Conservation (phyloP, 2,329 filamentous ascomycete species). For the Aspergillus neotritici region DNA sequence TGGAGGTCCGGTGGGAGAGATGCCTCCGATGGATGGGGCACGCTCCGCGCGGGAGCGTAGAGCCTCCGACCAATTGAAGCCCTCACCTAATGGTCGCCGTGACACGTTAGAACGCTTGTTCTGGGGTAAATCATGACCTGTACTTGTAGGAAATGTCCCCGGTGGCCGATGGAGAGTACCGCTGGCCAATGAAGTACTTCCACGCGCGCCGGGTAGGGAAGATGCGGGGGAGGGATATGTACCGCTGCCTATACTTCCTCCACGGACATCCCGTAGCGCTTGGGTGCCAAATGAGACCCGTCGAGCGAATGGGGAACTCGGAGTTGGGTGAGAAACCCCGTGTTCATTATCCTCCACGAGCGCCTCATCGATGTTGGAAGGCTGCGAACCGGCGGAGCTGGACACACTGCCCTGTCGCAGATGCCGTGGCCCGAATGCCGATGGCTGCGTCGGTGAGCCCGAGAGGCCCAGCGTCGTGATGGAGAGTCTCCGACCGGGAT, state of each 20-base stretch:
- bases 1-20: slow-evolving; percentile 24
- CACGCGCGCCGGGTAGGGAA: slow-evolving; percentile 20
- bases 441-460: slow-evolving; percentile 58
- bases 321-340: slow-evolving; percentile 51
- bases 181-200: slow-evolving; percentile 22
- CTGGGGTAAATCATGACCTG: slow-evolving; percentile 27
- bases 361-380: slow-evolving; percentile 37
- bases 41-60: slow-evolving; percentile 87
- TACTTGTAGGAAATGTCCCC: slow-evolving; percentile 33
- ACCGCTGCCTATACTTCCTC: slow-evolving; percentile 59
- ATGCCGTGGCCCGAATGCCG: slow-evolving; percentile 46
- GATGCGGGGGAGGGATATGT: slow-evolving; percentile 47
- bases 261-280: slow-evolving; percentile 65
- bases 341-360: slow-evolving; percentile 64
- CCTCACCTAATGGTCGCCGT: slow-evolving; percentile 63
- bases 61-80: slow-evolving; percentile 96
- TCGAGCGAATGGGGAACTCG: slow-evolving; percentile 64
- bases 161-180: slow-evolving; percentile 14
- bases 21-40: slow-evolving; percentile 46
- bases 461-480: slow-evolving; percentile 70
- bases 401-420: slow-evolving; percentile 64
- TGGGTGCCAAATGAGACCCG: slow-evolving; percentile 87
- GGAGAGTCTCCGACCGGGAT: slow-evolving; percentile 62
- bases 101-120: slow-evolving; percentile 41
- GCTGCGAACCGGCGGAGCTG: slow-evolving; percentile 48